Conservation (phyloP, 352 stramenopile genomes). For the Phytophthora pisi region DNA sequence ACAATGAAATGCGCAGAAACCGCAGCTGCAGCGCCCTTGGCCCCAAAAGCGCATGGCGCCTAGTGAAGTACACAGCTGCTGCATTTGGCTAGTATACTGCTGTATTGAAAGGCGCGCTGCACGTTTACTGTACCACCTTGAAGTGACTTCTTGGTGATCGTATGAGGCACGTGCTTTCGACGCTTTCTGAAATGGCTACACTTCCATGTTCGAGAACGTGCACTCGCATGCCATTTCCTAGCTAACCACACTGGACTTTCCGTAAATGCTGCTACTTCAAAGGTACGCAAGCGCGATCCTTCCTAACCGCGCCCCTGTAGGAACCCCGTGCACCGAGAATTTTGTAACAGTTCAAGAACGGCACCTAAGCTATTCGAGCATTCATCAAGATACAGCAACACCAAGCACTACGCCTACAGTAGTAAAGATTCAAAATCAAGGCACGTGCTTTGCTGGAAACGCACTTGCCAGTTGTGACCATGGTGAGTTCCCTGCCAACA, state of each 20-base stretch:
- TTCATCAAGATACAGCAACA: too few relatives aligned
- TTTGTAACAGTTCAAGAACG: background rate
- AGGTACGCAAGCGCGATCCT: background rate
- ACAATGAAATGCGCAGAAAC: constrained; percentile 15
- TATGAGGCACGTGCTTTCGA: constrained; percentile 1
- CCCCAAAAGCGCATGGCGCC: background rate
- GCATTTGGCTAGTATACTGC: constrained; percentile 8
- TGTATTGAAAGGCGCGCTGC: background rate
- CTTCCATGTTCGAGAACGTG: constrained; percentile 23
- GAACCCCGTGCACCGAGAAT: background rate
- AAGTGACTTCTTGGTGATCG: constrained; percentile 27
- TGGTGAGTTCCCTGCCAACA: constrained; percentile 8
- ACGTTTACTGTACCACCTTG: constrained; percentile 2
- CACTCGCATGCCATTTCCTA: constrained; percentile 15
- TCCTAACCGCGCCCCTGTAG: background rate
- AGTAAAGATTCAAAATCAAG: background rate
- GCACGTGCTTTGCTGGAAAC: constrained; percentile 15
- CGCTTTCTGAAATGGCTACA: constrained; percentile 9
- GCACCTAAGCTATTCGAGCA: background rate
- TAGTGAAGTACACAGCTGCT: constrained; percentile 6
- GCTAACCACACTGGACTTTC: background rate
- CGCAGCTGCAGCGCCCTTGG: constrained; percentile 15
- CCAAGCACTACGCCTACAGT: too few relatives aligned
- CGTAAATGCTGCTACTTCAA: background rate
- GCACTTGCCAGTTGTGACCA: constrained; percentile 9